A percentile compares a stretch with the other conserved stretches of the same genome.
Conservation (phyloP, 2,329 filamentous ascomycete species). For the Nakataea oryzae region DNA sequence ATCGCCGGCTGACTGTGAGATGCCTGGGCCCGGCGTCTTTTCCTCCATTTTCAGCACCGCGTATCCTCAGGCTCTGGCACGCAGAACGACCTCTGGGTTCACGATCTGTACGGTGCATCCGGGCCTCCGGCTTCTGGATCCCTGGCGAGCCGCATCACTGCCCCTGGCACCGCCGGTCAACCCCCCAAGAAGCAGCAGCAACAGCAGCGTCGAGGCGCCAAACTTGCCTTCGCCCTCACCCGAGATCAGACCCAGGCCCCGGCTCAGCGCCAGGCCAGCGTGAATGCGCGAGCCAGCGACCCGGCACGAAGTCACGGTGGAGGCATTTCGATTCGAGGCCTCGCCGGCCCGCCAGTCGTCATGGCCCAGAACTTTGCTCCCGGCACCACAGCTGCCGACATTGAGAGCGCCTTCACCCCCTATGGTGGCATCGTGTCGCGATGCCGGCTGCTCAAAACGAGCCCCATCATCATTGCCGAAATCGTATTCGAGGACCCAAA, state of each 20-base stretch:
- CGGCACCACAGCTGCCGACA: slow-evolving; percentile 72
- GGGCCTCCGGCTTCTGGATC: slow-evolving; percentile 18
- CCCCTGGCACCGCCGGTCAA: slow-evolving; percentile 20
- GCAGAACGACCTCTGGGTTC: slow-evolving; percentile 55
- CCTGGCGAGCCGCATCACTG: slow-evolving; percentile 35
- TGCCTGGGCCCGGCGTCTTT: no score
- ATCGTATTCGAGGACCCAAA: slow-evolving; percentile 63
- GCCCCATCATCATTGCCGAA: slow-evolving; percentile 67
- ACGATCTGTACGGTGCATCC: slow-evolving; percentile 50
- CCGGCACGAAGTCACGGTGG: slow-evolving; percentile 6
- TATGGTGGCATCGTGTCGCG: slow-evolving; percentile 58
- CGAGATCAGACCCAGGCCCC: slow-evolving; percentile 25
- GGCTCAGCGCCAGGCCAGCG: slow-evolving; percentile 24
- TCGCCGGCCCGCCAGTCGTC: slow-evolving; percentile 60
- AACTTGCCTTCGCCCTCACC: slow-evolving; percentile 33
- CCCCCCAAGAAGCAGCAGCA: slow-evolving; percentile 12
- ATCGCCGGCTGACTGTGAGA: slow-evolving; percentile 2
- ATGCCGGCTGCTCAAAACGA: slow-evolving; percentile 57
- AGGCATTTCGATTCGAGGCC: slow-evolving; percentile 63
- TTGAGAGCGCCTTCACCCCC: slow-evolving; percentile 70
- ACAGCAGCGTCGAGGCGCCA: slow-evolving; percentile 23
- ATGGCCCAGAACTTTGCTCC: slow-evolving; percentile 74
- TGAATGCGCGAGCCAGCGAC: slow-evolving; percentile 10
- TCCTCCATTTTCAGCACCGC: slow-evolving; percentile 14
- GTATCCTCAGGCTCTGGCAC: background rate